phyloP scores from a whole-genome alignment of 768 basidiomycete species.

The Lactifluus echinatus region DNA sequence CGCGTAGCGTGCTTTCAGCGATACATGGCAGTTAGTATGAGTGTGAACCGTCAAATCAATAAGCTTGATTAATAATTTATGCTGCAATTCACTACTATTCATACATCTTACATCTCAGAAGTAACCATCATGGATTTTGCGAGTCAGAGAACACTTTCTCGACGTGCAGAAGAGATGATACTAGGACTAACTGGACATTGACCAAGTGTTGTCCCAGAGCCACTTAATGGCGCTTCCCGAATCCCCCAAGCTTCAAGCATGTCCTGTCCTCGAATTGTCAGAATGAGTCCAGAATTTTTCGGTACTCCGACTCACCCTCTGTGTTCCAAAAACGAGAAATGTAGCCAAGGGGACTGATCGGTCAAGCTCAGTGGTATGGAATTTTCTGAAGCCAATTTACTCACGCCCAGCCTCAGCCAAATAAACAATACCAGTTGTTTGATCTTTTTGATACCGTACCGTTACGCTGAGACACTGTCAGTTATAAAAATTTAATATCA shows the following conservation, averaged over 20 bases:
- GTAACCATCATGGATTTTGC: background rate
- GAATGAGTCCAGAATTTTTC: background rate
- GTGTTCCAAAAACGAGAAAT: conserved; percentile 41
- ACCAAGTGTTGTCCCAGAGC: background rate
- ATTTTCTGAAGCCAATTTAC: conserved; percentile 14
- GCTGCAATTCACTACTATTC: background rate
- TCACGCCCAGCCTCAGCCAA: conserved; percentile 44
- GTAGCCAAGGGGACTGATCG: conserved; percentile 41
- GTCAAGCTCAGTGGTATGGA: conserved; percentile 8
- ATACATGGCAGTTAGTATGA: background rate
- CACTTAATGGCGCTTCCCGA: background rate
- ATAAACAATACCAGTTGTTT: conserved; percentile 29
- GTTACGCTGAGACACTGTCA: background rate
- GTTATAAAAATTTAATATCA: background rate
- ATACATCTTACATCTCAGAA: background rate
- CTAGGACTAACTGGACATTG: background rate
- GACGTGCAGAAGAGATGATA: background rate
- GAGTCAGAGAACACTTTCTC: background rate
- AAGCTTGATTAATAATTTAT: background rate
- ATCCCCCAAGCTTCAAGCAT: conserved; percentile 26
- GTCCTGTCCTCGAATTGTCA: conserved; percentile 27
- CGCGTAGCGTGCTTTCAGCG: background rate
- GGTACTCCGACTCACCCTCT: conserved; percentile 31
- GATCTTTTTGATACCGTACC: background rate
- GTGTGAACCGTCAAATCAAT: background rate